These are phyloP conservation scores for Solanum hybrid DNA, from an alignment of 305 asterid genomes.

Conservation along the genomic window DNA sequence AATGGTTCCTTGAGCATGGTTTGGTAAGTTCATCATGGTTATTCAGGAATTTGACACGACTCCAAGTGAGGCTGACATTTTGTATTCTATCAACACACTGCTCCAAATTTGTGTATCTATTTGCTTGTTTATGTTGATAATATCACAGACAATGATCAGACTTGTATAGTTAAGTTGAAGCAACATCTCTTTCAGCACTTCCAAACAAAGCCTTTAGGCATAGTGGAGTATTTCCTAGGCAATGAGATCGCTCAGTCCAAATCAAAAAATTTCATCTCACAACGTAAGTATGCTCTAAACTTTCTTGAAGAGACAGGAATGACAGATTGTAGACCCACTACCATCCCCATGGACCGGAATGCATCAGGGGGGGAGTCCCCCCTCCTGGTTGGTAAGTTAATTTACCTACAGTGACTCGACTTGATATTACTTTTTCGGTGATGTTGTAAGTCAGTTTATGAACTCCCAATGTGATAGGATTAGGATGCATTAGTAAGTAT, in stretches of 20 bases:
- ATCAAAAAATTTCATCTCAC: neutral
- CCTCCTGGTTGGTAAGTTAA: neutral
- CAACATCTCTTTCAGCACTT: neutral
- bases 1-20: neutral
- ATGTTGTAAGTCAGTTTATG: neutral
- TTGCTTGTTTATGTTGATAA: neutral
- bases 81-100: neutral
- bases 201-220: neutral
- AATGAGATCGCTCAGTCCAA: neutral
- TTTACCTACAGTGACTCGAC: neutral
- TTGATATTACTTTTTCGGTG: neutral
- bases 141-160: neutral
- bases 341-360: neutral
- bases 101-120: neutral
- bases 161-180: neutral
- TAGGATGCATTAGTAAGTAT: neutral
- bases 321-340: neutral
- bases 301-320: neutral
- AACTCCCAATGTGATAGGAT: neutral
- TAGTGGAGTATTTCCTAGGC: neutral
- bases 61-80: neutral
- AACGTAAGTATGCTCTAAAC: neutral
- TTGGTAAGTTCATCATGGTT: neutral
- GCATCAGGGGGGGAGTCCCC: neutral
- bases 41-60: neutral